phyloP scores from a whole-genome alignment of 2,329 filamentous ascomycete species.

The Fonsecaea nubica region DNA sequence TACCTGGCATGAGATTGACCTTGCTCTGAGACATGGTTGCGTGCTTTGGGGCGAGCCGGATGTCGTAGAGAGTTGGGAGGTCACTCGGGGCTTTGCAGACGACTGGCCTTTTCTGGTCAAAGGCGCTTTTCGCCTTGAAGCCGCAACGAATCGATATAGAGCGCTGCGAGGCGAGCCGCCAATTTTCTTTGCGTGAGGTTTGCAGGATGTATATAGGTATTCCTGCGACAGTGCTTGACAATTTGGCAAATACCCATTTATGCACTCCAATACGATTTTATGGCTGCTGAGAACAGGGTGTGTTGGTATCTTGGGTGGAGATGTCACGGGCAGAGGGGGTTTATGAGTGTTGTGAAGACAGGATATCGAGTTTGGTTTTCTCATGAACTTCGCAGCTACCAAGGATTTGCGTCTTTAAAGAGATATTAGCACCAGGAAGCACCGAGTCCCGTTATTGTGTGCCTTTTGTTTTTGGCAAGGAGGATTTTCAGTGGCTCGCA shows the following conservation, averaged over 20 bases:
- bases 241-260: not conserved
- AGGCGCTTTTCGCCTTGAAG: slow-evolving; percentile 45
- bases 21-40: slow-evolving; percentile 18
- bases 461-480: not conserved
- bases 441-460: not conserved
- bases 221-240: too few species aligned
- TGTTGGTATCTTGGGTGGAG: not conserved
- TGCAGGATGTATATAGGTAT: not conserved
- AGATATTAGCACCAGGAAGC: not conserved
- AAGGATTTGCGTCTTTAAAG: not conserved
- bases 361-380: not conserved
- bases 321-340: not conserved
- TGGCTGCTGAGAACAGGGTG: not conserved
- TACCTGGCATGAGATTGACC: slow-evolving; percentile 30
- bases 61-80: slow-evolving; percentile 48
- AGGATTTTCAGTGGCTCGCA: not conserved
- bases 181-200: slow-evolving; percentile 25
- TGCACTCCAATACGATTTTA: not conserved
- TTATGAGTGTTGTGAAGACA: not conserved
- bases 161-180: slow-evolving; percentile 45
- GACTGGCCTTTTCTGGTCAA: slow-evolving; percentile 48
- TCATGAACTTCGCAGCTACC: not conserved
- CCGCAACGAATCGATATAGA: slow-evolving; percentile 48
- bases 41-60: slow-evolving; percentile 51
- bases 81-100: slow-evolving; percentile 46